A percentile compares a stretch with the other conserved stretches of the same genome.
phyloP scores from a whole-genome alignment of 495 filamentous ascomycete species.

The Penicillium coffeae region DNA sequence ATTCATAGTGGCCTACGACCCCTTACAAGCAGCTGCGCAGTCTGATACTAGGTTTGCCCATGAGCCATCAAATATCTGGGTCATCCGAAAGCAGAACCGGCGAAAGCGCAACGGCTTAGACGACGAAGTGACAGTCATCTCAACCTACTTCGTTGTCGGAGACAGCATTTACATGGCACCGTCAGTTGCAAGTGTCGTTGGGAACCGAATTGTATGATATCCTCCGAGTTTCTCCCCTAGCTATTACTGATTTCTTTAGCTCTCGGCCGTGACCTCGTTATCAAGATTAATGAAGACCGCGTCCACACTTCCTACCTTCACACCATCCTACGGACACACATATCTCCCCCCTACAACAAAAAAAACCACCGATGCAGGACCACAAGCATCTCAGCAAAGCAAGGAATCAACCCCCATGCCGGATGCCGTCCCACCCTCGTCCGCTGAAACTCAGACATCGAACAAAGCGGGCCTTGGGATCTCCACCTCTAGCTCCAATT shows the following conservation, averaged over 20 bases:
- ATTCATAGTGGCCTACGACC: constrained; percentile 75
- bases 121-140: constrained; percentile 66
- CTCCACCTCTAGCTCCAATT: constrained; percentile 25
- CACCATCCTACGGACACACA: constrained; percentile 67
- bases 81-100: constrained; percentile 84
- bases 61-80: constrained; percentile 70
- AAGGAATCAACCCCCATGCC: constrained; percentile 62
- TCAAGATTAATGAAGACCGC: constrained; percentile 61
- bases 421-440: constrained; percentile 29
- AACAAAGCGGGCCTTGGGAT: constrained; percentile 35
- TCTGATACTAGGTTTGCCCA: constrained; percentile 54
- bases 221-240: neutral
- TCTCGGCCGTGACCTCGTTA: constrained; percentile 60
- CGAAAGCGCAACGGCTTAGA: constrained; percentile 54
- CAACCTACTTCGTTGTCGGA: constrained; percentile 80
- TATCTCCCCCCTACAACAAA: constrained; percentile 58
- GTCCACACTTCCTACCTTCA: constrained; percentile 64
- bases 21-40: constrained; percentile 57
- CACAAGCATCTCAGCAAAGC: constrained; percentile 39
- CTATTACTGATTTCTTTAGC: constrained; percentile 47
- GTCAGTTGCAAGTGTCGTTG: constrained; percentile 69
- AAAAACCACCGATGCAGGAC: constrained; percentile 23
- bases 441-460: constrained; percentile 24
- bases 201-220: constrained; percentile 63
- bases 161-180: constrained; percentile 91